phyloP scores from a whole-genome alignment of 1,139 yeast species.

The Saccharomyces hybrid region DNA sequence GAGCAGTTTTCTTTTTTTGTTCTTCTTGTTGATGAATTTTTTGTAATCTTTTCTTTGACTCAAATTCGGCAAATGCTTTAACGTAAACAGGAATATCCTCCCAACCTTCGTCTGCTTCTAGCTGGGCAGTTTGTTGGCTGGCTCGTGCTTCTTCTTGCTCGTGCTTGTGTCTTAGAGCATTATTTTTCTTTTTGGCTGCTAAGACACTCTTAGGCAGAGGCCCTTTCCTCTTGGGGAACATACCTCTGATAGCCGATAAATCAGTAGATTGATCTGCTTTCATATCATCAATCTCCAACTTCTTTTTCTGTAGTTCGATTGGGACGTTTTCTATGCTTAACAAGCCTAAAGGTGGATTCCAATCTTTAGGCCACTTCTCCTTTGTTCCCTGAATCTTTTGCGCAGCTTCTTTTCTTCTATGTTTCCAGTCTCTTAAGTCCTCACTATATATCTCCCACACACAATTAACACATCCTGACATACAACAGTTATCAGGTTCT shows the following conservation, averaged over 20 bases:
- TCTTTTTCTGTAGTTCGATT: conserved; percentile 18
- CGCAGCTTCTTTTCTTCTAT: conserved; percentile 54
- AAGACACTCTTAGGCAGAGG: conserved; percentile 33
- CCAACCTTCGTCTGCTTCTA: conserved; percentile 46
- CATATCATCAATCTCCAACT: conserved; percentile 18
- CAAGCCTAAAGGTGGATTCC: conserved; percentile 59
- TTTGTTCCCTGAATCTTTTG: conserved; percentile 40
- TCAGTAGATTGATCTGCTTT: conserved; percentile 18
- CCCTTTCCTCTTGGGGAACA: conserved; percentile 29
- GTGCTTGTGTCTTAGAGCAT: conserved; percentile 7
- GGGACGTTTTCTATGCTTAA: conserved; percentile 38
- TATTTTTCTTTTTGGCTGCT: conserved; percentile 21
- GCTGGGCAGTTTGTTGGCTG: conserved; percentile 7
- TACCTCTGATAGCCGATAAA: conserved; percentile 20
- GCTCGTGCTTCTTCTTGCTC: conserved; percentile 10
- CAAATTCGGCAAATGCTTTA: conserved; percentile 77
- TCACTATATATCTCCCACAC: conserved; percentile 93
- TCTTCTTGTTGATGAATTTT: conserved; percentile 9
- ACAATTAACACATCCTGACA: conserved; percentile 95
- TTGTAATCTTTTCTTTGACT: conserved; percentile 51
- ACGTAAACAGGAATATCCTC: conserved; percentile 70
- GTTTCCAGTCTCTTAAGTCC: conserved; percentile 77
- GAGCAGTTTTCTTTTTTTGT: conserved; percentile 6
- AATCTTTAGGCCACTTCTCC: conserved; percentile 73
- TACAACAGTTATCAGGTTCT: conserved; percentile 94